These are phyloP conservation scores for Eragrostis nindensis DNA, from an alignment of 176 grass and related monocot genomes.

Conservation along the genomic window DNA sequence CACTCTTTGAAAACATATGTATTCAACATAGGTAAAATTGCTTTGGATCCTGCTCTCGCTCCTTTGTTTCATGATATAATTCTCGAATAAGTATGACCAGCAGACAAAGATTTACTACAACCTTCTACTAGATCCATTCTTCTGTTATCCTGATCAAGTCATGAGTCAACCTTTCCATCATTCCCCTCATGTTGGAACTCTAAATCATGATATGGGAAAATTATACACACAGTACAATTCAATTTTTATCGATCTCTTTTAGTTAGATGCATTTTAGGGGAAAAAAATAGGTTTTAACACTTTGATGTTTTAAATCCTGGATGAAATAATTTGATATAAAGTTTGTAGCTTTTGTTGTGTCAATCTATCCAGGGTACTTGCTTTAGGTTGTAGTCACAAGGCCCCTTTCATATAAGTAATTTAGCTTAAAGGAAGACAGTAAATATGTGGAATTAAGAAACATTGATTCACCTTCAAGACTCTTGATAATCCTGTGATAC, in stretches of 20 bases:
- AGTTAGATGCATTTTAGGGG: not conserved
- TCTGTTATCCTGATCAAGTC: conserved; percentile 19
- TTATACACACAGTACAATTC: not conserved
- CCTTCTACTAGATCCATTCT: not conserved
- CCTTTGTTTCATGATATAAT: not conserved
- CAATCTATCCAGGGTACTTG: not conserved
- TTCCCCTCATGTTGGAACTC: conserved; percentile 1
- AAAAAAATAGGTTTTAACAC: too few species aligned
- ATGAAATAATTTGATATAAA: not conserved
- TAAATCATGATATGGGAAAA: conserved; percentile 3
- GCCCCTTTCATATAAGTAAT: not conserved
- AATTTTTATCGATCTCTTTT: conserved; percentile 7
- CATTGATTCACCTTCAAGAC: conserved; percentile 20
- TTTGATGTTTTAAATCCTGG: not conserved
- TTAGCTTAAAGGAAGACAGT: conserved; percentile 9
- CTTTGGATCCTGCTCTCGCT: not conserved
- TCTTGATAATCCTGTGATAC: not conserved
- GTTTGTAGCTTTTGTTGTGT: not conserved
- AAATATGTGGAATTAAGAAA: conserved; percentile 6
- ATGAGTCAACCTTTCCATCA: not conserved
- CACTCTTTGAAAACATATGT: not conserved
- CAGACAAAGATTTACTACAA: conserved; percentile 19
- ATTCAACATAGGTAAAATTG: not conserved
- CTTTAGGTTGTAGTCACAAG: conserved; percentile 6
- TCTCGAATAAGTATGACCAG: conserved; percentile 14